Evolutionary conservation across 805 yeast genomes (phyloP).

Genomic region (Candida mattraensis): DNA sequence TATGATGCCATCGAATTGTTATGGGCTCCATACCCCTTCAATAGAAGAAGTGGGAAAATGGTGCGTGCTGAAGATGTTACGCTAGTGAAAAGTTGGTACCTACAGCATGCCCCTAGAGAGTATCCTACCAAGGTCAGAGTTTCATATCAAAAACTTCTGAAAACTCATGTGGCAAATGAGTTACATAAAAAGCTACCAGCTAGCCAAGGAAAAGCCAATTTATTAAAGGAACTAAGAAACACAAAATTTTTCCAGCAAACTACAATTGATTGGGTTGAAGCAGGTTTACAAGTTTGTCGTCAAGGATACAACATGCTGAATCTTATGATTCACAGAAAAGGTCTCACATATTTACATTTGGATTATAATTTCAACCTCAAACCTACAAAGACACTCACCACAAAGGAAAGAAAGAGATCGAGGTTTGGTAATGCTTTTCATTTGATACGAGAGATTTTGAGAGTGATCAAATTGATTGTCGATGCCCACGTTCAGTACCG

Average conservation of each 20-base stretch:
- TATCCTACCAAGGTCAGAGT: conserved; percentile 77
- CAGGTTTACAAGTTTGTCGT: conserved; percentile 87
- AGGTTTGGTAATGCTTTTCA: conserved; percentile 97
- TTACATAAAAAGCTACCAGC: conserved; percentile 51
- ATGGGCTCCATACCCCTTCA: conserved; percentile 86
- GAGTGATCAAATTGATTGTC: conserved; percentile 80
- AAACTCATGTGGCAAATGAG: conserved; percentile 69
- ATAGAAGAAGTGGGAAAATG: conserved; percentile 67
- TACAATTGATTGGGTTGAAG: conserved; percentile 96
- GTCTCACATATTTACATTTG: conserved; percentile 86
- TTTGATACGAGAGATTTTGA: conserved; percentile 81
- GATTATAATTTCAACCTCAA: conserved; percentile 95
- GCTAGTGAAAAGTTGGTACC: conserved; percentile 77
- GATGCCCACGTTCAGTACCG: conserved; percentile 93
- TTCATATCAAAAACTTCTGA: conserved; percentile 87
- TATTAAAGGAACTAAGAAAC: conserved; percentile 63
- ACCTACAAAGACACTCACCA: conserved; percentile 93
- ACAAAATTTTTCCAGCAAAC: conserved; percentile 93
- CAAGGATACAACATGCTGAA: conserved; percentile 96
- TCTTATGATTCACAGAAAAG: conserved; percentile 83
- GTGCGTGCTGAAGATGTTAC: conserved; percentile 90
- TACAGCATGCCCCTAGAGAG: conserved; percentile 56
- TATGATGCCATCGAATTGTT: conserved; percentile 65
- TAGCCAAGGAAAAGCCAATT: conserved; percentile 48
- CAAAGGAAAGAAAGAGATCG: conserved; percentile 94